These are phyloP conservation scores for Tylopilus sp. DNA, from an alignment of 768 basidiomycete species.

Conservation along the genomic window DNA sequence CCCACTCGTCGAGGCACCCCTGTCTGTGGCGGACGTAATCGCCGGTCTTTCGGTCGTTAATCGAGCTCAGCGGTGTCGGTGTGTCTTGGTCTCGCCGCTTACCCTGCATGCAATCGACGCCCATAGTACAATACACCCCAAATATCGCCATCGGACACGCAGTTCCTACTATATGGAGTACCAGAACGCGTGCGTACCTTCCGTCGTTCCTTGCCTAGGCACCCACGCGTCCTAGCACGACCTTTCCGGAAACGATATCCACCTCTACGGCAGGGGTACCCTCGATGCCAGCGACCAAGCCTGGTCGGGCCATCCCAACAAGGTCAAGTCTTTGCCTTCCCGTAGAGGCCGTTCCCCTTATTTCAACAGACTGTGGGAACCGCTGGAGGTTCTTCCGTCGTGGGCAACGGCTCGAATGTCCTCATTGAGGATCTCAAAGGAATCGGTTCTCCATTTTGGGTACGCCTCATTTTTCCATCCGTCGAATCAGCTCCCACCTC, in stretches of 20 bases:
- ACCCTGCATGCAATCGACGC: neutral
- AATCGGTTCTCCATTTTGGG: conserved; percentile 43
- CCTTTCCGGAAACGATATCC: conserved; percentile 35
- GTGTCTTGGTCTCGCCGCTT: conserved; percentile 14
- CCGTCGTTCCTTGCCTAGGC: neutral
- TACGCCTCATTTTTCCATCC: conserved; percentile 13
- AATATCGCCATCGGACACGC: conserved; percentile 40
- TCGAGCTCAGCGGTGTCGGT: conserved; percentile 39
- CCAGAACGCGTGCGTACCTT: conserved; percentile 38
- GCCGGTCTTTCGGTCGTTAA: conserved; percentile 36
- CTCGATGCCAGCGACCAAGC: conserved; percentile 47
- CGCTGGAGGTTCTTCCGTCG: conserved; percentile 41
- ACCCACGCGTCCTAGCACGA: conserved; percentile 26
- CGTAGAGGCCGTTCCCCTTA: neutral
- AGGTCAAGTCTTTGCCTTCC: conserved; percentile 14
- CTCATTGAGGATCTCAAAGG: conserved; percentile 38
- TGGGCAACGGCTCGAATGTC: conserved; percentile 42
- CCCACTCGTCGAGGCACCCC: conserved; percentile 16
- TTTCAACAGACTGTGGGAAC: conserved; percentile 33
- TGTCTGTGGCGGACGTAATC: conserved; percentile 33
- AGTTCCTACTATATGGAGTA: conserved; percentile 39
- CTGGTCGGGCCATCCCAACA: conserved; percentile 35
- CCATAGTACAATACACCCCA: conserved; percentile 34
- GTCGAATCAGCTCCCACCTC: neutral
- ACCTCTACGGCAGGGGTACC: conserved; percentile 41